Evolutionary conservation across 139 green algal species (phyloP).

Genomic region (Tetraselmis striata): DNA sequence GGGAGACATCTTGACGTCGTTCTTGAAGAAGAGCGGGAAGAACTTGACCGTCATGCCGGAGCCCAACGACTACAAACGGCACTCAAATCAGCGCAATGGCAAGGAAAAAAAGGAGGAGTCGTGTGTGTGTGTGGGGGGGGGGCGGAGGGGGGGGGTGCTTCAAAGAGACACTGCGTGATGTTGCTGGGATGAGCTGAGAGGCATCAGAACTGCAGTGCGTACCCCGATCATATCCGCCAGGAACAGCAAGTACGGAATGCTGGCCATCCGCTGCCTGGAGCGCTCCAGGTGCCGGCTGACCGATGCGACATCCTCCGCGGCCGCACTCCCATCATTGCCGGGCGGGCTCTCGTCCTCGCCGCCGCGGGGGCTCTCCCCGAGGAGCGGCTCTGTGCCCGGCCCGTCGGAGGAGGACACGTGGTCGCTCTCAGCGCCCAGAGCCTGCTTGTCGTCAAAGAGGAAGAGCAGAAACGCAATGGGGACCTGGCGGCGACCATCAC

Average conservation of each 20-base stretch:
- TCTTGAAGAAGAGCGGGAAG: constrained; percentile 2
- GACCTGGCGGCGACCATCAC: too few relatives aligned
- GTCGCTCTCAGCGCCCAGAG: not conserved
- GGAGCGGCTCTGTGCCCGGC: not conserved
- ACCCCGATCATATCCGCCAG: not conserved
- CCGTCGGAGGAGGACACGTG: not conserved
- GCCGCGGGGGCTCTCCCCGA: not conserved
- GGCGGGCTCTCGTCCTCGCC: not conserved
- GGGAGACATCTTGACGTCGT: not conserved
- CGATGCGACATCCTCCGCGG: too few relatives aligned
- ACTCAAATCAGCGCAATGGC: too few relatives aligned
- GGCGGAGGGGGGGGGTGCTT: too few relatives aligned
- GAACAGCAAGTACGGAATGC: not conserved
- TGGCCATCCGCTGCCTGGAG: not conserved
- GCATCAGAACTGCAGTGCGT: not conserved
- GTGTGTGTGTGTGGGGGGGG: too few relatives aligned
- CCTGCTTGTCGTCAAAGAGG: not conserved
- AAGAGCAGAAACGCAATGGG: not conserved
- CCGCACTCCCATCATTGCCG: too few relatives aligned
- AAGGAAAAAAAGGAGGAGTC: too few relatives aligned
- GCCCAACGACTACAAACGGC: not conserved
- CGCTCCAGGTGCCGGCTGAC: too few relatives aligned
- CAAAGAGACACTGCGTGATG: too few relatives aligned
- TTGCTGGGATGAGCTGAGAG: too few relatives aligned
- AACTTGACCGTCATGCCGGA: constrained; percentile 3